Percentiles rank a stretch among this genome's conserved stretches.
These are phyloP conservation scores for Chaetomiaceae sp. DNA, from an alignment of 2,329 filamentous ascomycete genomes.

Conservation along the genomic window DNA sequence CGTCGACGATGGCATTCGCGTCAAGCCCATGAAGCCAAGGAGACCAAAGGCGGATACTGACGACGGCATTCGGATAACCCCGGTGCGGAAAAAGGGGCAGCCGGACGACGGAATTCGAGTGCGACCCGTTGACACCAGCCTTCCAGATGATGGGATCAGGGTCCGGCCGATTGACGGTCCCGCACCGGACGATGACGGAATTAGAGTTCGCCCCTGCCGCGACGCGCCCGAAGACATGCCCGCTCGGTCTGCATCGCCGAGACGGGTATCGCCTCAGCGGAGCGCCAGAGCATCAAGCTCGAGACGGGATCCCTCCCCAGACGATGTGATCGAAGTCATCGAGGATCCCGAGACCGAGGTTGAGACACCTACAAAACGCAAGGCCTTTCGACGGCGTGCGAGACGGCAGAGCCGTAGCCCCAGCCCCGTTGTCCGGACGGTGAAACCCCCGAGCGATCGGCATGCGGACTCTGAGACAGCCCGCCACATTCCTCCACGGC, in stretches of 20 bases:
- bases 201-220: neutral
- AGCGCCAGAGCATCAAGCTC: constrained; percentile 24
- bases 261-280: constrained; percentile 27
- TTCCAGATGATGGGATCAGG: constrained; percentile 31
- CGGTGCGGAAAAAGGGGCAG: constrained; percentile 26
- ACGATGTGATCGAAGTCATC: constrained; percentile 30
- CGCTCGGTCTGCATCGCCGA: constrained; percentile 29
- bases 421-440: constrained; percentile 29
- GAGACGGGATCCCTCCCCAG: constrained; percentile 21
- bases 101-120: constrained; percentile 27
- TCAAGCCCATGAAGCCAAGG: constrained; percentile 18
- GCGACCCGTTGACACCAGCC: constrained; percentile 7
- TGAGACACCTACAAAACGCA: constrained; percentile 38
- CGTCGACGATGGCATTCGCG: constrained; percentile 18
- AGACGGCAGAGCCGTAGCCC: constrained; percentile 25
- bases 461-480: constrained; percentile 25
- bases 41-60: constrained; percentile 14
- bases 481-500: constrained; percentile 20
- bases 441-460: constrained; percentile 32
- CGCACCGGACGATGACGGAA: constrained; percentile 26
- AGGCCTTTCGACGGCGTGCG: constrained; percentile 20
- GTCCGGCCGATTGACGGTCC: constrained; percentile 34
- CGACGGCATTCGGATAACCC: constrained; percentile 25
- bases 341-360: constrained; percentile 36
- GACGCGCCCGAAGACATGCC: constrained; percentile 27